A percentile compares a stretch with the other conserved stretches of the same genome.
phyloP scores from a whole-genome alignment of 2,329 filamentous ascomycete genomes.

The Phaeophleospora eucalypticola region DNA sequence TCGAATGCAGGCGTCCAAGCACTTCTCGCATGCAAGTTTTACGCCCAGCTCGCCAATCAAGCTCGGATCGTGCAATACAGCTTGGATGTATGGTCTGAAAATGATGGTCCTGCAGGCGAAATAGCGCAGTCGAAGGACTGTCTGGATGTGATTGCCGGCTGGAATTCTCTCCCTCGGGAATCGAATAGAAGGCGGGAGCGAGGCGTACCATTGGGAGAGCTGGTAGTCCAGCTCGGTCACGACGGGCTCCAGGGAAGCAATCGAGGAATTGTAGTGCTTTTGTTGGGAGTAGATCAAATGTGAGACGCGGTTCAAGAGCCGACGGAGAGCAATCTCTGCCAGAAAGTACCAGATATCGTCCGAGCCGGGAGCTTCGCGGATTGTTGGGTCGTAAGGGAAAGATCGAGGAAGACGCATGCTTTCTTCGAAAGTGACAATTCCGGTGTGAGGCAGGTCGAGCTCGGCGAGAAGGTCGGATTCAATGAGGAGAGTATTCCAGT shows the following conservation, averaged over 20 bases:
- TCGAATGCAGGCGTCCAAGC: constrained; percentile 72
- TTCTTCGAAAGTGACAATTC: constrained; percentile 78
- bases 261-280: constrained; percentile 54
- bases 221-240: constrained; percentile 79
- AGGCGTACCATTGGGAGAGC: constrained; percentile 80
- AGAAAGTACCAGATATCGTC: constrained; percentile 85
- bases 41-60: constrained; percentile 67
- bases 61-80: constrained; percentile 73
- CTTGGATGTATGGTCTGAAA: constrained; percentile 76
- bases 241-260: constrained; percentile 69
- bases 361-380: constrained; percentile 51
- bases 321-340: constrained; percentile 73
- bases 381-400: constrained; percentile 65
- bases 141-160: constrained; percentile 70
- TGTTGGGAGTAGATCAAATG: constrained; percentile 36
- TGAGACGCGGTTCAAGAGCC: constrained; percentile 53
- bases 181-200: constrained; percentile 67
- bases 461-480: constrained; percentile 76
- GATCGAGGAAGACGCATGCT: constrained; percentile 72
- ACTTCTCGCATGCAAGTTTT: constrained; percentile 74
- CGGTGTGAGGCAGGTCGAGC: constrained; percentile 75
- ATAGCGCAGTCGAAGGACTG: constrained; percentile 72
- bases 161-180: constrained; percentile 68
- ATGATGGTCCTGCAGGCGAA: constrained; percentile 85
- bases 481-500: constrained; percentile 78